phyloP scores from a whole-genome alignment of 768 basidiomycete species.

The Vararia minispora region DNA sequence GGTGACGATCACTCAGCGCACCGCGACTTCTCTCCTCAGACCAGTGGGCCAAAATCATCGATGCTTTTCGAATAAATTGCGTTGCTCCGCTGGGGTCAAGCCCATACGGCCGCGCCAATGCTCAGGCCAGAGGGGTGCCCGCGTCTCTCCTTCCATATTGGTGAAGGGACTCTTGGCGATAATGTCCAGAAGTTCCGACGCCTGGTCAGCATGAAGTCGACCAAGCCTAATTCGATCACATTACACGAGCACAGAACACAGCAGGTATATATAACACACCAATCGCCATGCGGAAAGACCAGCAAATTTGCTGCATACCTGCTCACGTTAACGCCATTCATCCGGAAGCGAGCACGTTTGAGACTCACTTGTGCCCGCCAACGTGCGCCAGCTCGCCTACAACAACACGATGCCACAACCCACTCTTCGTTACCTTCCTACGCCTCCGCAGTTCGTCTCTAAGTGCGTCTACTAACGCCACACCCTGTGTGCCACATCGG shows the following conservation, averaged over 20 bases:
- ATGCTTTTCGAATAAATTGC: no score
- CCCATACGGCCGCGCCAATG: constrained; percentile 74
- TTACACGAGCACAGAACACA: constrained; percentile 1
- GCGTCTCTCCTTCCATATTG: constrained; percentile 11
- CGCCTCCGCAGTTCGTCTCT: constrained; percentile 37
- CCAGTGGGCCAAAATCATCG: no score
- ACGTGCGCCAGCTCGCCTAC: constrained; percentile 69
- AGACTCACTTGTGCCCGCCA: constrained; percentile 70
- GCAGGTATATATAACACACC: constrained; percentile 30
- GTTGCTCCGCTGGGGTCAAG: constrained; percentile 44
- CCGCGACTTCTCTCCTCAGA: no score
- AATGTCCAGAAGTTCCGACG: constrained; percentile 40
- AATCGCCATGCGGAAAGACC: constrained; percentile 63
- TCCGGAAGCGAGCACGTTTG: constrained; percentile 1
- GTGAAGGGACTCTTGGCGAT: constrained; percentile 21
- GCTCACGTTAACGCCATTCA: background rate
- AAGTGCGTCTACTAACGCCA: constrained; percentile 42
- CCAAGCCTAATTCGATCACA: constrained; percentile 53
- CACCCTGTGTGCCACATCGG: constrained; percentile 61
- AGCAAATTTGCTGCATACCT: constrained; percentile 64
- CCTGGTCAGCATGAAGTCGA: constrained; percentile 43
- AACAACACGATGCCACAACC: constrained; percentile 22
- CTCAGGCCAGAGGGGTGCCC: constrained; percentile 27
- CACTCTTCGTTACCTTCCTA: constrained; percentile 4
- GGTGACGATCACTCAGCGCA: no score